These are phyloP conservation scores for Herpetospermum pedunculosum DNA, from an alignment of 306 rosid species.

Conservation along the genomic window DNA sequence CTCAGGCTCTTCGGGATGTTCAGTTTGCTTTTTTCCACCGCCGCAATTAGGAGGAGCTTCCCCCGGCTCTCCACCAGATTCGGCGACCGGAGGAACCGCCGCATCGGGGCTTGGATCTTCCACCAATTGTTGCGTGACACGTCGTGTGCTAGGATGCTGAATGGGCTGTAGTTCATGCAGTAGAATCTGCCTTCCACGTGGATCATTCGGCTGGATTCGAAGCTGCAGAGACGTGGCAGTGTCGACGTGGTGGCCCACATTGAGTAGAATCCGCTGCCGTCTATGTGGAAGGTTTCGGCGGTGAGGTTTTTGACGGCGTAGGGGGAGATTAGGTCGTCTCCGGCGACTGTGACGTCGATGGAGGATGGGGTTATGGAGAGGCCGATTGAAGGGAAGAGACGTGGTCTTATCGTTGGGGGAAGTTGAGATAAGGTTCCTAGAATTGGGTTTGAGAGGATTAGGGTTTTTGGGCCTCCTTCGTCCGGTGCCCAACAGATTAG, in stretches of 20 bases:
- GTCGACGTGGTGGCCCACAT: constrained; percentile 68
- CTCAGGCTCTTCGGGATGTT: constrained; percentile 78
- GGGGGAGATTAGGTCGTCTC: constrained; percentile 91
- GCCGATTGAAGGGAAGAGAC: constrained; percentile 87
- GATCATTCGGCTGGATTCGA: constrained; percentile 72
- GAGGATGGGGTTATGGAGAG: constrained; percentile 45
- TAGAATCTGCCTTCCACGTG: constrained; percentile 51
- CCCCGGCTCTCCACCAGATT: constrained; percentile 57
- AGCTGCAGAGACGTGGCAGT: constrained; percentile 69
- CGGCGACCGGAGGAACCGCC: constrained; percentile 65
- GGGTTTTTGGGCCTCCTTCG: constrained; percentile 67
- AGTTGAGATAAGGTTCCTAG: constrained; percentile 54
- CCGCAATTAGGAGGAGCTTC: constrained; percentile 54
- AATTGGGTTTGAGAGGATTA: constrained; percentile 75
- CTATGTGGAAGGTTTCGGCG: constrained; percentile 77
- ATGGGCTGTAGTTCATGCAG: constrained; percentile 89
- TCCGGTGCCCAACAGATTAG: constrained; percentile 62
- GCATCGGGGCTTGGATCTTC: constrained; percentile 90
- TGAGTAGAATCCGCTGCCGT: constrained; percentile 69
- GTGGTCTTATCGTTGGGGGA: constrained; percentile 58
- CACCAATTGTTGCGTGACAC: constrained; percentile 46
- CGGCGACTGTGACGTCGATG: constrained; percentile 62
- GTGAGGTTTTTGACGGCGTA: constrained; percentile 80
- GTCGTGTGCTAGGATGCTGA: constrained; percentile 57
- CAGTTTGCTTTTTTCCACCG: constrained; percentile 82